Evolutionary conservation across 495 filamentous ascomycete genomes (phyloP), one percentile per base, ranked within the genome.

Genomic region (Aspergillus ostianus): DNA sequence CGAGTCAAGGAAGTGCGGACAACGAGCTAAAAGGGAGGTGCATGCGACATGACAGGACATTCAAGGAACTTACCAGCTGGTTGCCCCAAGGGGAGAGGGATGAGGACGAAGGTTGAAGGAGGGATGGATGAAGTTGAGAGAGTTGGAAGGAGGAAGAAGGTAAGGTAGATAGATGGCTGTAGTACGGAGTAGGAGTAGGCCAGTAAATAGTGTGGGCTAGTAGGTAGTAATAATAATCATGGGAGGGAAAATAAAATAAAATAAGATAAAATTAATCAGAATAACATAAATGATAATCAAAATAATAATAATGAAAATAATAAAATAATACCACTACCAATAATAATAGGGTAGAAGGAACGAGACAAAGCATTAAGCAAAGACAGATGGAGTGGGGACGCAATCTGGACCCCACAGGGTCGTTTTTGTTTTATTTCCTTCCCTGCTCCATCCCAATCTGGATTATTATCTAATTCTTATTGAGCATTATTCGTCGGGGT

Each of bases 371-470:
- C 57, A 61, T 56, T 30, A 61, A 56, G 30, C 36, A 41, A 63
- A 51, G 55, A 56, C 45, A 63, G 56, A 59, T 56, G 51, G 54
- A 47, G 60, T 62, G 60, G 60, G 55, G 62, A 54, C 48, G 36
- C 17, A 54, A 51, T 60, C 49, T 55, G 56, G 45, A 55, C 53
- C 57, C 51, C 51, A 58, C 56, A 53, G 48, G 58, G 57, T 53
- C 45, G 48, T 54, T 53, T 53, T 54, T 23, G 15, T 54, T 54
- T 45, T 54, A 36, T 53, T 32, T 52, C 30, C 30, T 30, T 17
- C n/a, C n/a, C 45, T 32, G 4, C 44, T 55, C 44, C 44, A 13
- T 41, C n/a, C 30, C 29, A 36, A 41, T 23, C 23, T 52, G n/a
- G n/a, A 52, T 52, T 52, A 26, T 52, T 26, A 27, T 52, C 27